Percentiles rank a stretch among this genome's conserved stretches.
Evolutionary conservation across 176 grass and related monocot genomes (phyloP).

Genomic region (Aegilops umbellulata): DNA sequence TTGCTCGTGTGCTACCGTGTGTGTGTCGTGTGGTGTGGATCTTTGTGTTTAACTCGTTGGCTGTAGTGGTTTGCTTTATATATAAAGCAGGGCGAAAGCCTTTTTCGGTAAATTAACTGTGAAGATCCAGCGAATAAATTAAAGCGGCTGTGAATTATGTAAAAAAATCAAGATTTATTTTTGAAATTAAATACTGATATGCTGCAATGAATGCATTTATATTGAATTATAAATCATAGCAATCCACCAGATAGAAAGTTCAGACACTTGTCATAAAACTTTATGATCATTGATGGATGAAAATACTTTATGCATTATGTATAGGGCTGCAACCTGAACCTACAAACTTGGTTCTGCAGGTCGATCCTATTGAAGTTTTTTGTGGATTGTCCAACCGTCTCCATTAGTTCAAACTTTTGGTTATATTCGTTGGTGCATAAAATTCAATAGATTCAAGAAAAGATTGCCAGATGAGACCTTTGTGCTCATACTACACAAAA

Average conservation of each 20-base stretch:
- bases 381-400: not conserved
- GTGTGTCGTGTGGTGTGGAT: no score
- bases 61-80: no score
- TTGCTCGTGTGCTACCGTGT: no score
- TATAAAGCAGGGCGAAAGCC: no score
- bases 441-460: not conserved
- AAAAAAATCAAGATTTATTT: not conserved
- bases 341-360: not conserved
- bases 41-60: no score
- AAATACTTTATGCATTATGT: not conserved
- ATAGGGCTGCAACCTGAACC: not conserved
- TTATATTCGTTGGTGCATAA: not conserved
- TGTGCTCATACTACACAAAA: not conserved
- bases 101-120: not conserved
- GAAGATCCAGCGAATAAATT: not conserved
- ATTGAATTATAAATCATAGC: not conserved
- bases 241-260: not conserved
- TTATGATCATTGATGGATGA: not conserved
- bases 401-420: not conserved
- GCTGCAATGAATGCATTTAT: not conserved
- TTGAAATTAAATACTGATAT: not conserved
- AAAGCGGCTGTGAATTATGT: not conserved
- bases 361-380: not conserved
- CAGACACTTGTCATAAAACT: not conserved
- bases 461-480: not conserved